Evolutionary conservation across 257 asterid species (phyloP).

Genomic region (Petrea volubilis): DNA sequence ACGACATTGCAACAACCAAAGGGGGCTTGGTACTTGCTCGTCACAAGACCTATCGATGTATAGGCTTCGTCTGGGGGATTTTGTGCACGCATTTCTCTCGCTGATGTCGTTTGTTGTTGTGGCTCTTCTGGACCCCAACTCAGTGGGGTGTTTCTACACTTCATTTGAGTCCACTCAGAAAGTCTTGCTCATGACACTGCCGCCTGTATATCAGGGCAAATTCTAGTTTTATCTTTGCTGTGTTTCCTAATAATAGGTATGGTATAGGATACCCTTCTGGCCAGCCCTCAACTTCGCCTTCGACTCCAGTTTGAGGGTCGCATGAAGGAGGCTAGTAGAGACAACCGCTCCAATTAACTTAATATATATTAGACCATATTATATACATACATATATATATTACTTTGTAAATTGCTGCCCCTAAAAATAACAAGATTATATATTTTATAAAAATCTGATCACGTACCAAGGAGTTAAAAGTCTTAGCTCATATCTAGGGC

Average conservation of each 20-base stretch:
- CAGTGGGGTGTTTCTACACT: conserved; percentile 58
- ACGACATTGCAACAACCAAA: conserved; percentile 58
- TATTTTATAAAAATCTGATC: too few relatives aligned
- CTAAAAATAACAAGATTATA: too few relatives aligned
- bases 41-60: conserved; percentile 36
- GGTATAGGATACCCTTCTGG: conserved; percentile 58
- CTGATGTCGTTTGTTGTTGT: conserved; percentile 46
- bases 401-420: too few relatives aligned
- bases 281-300: conserved; percentile 16
- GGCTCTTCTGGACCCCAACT: conserved; percentile 47
- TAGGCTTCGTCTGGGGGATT: conserved; percentile 48
- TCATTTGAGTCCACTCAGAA: conserved; percentile 41
- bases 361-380: too few relatives aligned
- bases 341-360: too few relatives aligned
- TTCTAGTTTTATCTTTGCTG: conserved; percentile 39
- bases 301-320: not conserved
- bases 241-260: conserved; percentile 56
- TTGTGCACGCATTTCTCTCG: conserved; percentile 48
- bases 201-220: conserved; percentile 49
- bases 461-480: too few relatives aligned
- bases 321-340: too few relatives aligned
- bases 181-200: conserved; percentile 47
- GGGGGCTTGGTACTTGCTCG: conserved; percentile 47
- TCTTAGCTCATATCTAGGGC: too few relatives aligned
- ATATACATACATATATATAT: too few relatives aligned